phyloP scores from a whole-genome alignment of 208 protist genomes.

The Lotmaria passim region DNA sequence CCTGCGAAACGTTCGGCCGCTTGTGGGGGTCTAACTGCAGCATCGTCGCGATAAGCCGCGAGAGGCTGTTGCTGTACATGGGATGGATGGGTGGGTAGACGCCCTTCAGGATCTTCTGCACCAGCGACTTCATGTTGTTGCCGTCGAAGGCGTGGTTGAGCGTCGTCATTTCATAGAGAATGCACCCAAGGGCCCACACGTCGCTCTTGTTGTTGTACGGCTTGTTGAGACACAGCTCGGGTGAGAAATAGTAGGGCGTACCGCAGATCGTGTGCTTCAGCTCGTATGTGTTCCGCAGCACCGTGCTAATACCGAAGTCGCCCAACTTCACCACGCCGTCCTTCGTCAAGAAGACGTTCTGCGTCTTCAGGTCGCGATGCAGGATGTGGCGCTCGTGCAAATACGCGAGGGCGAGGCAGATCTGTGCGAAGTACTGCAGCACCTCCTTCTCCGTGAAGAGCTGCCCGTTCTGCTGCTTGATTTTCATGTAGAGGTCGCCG shows the following conservation, averaged over 20 bases:
- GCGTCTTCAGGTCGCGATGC: constrained; percentile 92
- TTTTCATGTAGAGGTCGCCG: constrained; percentile 87
- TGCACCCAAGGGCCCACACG: constrained; percentile 91
- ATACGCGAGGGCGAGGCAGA: constrained; percentile 83
- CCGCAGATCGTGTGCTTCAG: constrained; percentile 93
- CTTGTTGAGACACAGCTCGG: constrained; percentile 94
- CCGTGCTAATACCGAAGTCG: constrained; percentile 93
- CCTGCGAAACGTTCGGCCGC: constrained; percentile 83
- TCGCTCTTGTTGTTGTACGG: constrained; percentile 96
- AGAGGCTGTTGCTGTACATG: constrained; percentile 76
- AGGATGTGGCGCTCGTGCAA: constrained; percentile 89
- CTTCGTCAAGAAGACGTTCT: constrained; percentile 89
- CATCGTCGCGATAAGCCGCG: constrained; percentile 80
- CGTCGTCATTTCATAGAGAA: constrained; percentile 92
- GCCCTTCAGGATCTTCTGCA: constrained; percentile 91
- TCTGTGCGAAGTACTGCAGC: constrained; percentile 86
- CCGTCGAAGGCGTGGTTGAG: constrained; percentile 91
- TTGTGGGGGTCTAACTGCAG: constrained; percentile 84
- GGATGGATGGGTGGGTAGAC: constrained; percentile 82
- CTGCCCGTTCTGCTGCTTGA: constrained; percentile 70
- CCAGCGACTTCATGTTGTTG: constrained; percentile 89
- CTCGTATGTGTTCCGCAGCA: constrained; percentile 91
- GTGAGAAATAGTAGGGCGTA: constrained; percentile 96
- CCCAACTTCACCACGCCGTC: constrained; percentile 90
- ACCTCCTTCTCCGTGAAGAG: constrained; percentile 83